Percentiles rank a stretch among this genome's conserved stretches.
Evolutionary conservation across 345 rosid genomes (phyloP).

Genomic region (Melaleuca quinquenervia): DNA sequence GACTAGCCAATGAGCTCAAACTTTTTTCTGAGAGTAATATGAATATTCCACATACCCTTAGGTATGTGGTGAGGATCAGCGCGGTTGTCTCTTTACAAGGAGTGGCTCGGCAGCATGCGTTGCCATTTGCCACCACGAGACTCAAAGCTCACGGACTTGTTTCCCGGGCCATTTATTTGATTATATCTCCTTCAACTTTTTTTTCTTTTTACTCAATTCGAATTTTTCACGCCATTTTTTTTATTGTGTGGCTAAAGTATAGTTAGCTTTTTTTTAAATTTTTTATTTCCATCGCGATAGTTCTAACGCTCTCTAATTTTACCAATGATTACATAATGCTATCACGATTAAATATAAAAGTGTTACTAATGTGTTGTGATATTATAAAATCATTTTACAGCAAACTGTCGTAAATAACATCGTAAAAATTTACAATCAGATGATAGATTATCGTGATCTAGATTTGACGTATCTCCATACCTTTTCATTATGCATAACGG

Average conservation of each 20-base stretch:
- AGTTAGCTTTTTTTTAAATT: neutral
- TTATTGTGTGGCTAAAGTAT: too few relatives aligned
- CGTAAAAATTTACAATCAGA: neutral
- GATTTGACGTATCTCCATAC: neutral
- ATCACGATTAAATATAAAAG: fast-evolving
- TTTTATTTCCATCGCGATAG: too few relatives aligned
- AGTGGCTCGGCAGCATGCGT: neutral
- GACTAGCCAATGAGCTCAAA: too few relatives aligned
- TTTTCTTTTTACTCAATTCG: neutral
- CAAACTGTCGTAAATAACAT: fast-evolving
- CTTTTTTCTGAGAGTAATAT: too few relatives aligned
- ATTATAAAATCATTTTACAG: neutral
- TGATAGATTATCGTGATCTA: neutral
- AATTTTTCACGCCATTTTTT: neutral
- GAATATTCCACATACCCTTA: too few relatives aligned
- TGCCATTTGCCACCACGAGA: neutral
- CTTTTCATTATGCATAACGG: neutral
- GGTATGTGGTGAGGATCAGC: neutral
- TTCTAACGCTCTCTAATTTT: neutral
- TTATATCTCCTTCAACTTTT: neutral
- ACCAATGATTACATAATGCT: neutral
- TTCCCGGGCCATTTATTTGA: neutral
- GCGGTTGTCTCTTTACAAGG: neutral
- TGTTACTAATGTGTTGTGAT: neutral
- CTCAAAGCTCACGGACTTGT: neutral